These are phyloP conservation scores for Heterobasidion annosum DNA, from an alignment of 1,284 basidiomycete species.

Conservation along the genomic window DNA sequence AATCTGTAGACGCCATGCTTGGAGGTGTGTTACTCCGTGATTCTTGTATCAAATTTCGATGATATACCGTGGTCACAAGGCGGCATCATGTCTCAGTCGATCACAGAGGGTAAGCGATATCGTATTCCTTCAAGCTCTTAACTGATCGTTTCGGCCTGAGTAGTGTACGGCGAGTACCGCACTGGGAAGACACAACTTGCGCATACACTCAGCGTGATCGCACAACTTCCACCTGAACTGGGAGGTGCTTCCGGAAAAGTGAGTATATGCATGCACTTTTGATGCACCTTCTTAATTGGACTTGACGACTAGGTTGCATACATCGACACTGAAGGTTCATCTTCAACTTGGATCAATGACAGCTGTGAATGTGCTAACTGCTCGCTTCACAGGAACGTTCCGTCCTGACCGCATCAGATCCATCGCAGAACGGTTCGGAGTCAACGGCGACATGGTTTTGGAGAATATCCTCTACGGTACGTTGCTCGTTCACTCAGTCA, in stretches of 20 bases:
- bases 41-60: not conserved
- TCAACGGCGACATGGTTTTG: constrained; percentile 78
- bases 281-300: not conserved
- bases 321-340: constrained; percentile 81
- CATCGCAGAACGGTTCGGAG: constrained; percentile 87
- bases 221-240: constrained; percentile 83
- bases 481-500: constrained; percentile 4
- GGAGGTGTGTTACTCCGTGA: constrained; percentile 46
- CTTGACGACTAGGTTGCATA: constrained; percentile 62
- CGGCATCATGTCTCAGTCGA: constrained; percentile 83
- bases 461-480: constrained; percentile 82
- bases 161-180: constrained; percentile 74
- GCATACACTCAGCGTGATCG: constrained; percentile 85
- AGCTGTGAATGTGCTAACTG: not conserved
- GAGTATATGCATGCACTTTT: constrained; percentile 7
- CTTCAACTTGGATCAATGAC: not conserved
- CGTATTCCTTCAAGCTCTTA: not conserved
- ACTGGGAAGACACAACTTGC: constrained; percentile 90
- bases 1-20: constrained; percentile 80
- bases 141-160: not conserved
- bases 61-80: constrained; percentile 32
- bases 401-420: constrained; percentile 84
- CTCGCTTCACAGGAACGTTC: constrained; percentile 62
- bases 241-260: constrained; percentile 88
- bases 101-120: constrained; percentile 65